phyloP scores from a whole-genome alignment of 495 filamentous ascomycete genomes.

The Pyrenula aspistea region DNA sequence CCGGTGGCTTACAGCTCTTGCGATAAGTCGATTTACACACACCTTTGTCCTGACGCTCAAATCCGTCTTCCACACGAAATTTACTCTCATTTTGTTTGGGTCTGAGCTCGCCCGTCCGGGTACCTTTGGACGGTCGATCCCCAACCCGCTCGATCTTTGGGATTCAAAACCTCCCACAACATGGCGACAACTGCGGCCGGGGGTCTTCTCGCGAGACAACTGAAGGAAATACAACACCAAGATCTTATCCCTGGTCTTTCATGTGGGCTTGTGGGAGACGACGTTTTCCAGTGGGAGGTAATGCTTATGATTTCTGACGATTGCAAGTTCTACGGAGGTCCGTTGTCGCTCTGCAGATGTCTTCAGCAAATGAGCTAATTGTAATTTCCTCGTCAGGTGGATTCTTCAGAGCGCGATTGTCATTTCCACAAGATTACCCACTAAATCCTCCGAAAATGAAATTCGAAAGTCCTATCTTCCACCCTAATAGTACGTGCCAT shows the following conservation, averaged over 20 bases:
- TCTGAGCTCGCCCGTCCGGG: no score
- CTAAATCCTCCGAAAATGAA: slow-evolving; percentile 83
- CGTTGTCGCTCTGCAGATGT: slow-evolving; percentile 16
- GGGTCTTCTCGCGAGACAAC: slow-evolving; percentile 69
- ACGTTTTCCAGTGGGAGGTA: slow-evolving; percentile 97
- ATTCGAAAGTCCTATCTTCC: slow-evolving; percentile 82
- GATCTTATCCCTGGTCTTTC: slow-evolving; percentile 91
- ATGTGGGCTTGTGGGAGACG: slow-evolving; percentile 70
- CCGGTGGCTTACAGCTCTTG: no score
- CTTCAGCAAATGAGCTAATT: slow-evolving; percentile 1
- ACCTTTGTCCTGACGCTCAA: no score
- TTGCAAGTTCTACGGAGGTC: slow-evolving; percentile 87
- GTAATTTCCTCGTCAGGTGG: slow-evolving; percentile 45
- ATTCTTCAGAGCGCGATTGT: slow-evolving; percentile 73
- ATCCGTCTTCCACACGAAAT: no score
- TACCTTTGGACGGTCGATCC: no score
- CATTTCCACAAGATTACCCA: slow-evolving; percentile 75
- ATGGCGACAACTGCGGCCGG: slow-evolving; percentile 49
- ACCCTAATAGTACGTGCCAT: slow-evolving; percentile 63
- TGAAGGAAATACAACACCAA: slow-evolving; percentile 86
- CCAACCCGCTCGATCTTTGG: no score
- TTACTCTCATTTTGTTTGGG: no score
- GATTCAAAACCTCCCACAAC: slow-evolving; percentile 5
- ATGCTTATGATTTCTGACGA: slow-evolving; percentile 99
- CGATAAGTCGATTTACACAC: no score